Conservation (phyloP, 192 early-diverging fungal genomes). For the Allomyces javanicus region DNA sequence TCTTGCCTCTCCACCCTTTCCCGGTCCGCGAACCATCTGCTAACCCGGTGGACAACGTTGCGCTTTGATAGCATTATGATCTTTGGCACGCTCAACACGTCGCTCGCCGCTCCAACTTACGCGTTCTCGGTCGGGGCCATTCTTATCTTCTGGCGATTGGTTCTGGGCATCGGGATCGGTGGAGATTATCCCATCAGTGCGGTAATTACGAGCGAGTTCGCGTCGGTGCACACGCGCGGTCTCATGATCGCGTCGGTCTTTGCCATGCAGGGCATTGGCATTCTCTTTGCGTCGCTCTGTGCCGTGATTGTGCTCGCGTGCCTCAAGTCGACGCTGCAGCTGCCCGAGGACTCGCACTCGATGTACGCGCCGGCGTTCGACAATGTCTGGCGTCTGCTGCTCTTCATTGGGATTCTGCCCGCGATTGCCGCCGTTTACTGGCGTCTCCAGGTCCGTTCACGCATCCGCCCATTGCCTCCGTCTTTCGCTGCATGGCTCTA, state of each 20-base stretch:
- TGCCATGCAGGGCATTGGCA: conserved; percentile 86
- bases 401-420: conserved; percentile 70
- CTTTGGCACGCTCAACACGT: conserved; percentile 50
- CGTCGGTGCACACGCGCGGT: conserved; percentile 57
- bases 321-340: conserved; percentile 46
- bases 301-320: conserved; percentile 47
- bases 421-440: conserved; percentile 70
- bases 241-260: conserved; percentile 75
- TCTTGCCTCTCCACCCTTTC: conserved; percentile 6
- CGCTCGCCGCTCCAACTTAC: conserved; percentile 45
- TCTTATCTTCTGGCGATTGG: conserved; percentile 70
- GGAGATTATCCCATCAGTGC: conserved; percentile 85
- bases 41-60: no score
- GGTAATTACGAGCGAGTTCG: conserved; percentile 83
- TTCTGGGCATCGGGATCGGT: conserved; percentile 85
- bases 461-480: no score
- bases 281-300: conserved; percentile 57
- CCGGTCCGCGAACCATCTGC: no score
- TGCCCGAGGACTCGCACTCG: conserved; percentile 17
- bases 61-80: not conserved
- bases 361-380: conserved; percentile 30
- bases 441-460: conserved; percentile 22
- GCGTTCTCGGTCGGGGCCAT: conserved; percentile 48
- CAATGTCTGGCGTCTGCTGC: conserved; percentile 78
- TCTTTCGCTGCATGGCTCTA: no score